Conservation (phyloP, 208 protist species). For the Leishmania arabica region DNA sequence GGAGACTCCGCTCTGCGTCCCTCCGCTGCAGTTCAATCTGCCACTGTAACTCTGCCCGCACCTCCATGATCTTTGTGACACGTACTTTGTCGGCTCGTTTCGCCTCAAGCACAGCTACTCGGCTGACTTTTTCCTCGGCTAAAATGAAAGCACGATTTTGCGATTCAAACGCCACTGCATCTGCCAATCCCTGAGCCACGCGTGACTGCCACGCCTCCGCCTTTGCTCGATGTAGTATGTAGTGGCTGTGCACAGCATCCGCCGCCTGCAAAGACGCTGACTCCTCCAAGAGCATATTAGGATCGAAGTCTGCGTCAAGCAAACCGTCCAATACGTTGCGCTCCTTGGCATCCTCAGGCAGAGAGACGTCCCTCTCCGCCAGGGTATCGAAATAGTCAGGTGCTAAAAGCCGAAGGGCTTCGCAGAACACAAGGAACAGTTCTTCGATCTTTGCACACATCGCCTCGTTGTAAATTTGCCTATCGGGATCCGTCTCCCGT, state of each 20-base stretch:
- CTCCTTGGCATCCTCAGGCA: background rate
- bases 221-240: slow-evolving; percentile 47
- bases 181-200: slow-evolving; percentile 46
- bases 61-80: slow-evolving; percentile 30
- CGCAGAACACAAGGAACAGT: slow-evolving; percentile 55
- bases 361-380: background rate
- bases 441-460: slow-evolving; percentile 88
- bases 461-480: slow-evolving; percentile 89
- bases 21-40: slow-evolving; percentile 45
- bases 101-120: slow-evolving; percentile 32
- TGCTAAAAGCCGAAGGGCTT: slow-evolving; percentile 1
- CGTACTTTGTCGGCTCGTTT: slow-evolving; percentile 31
- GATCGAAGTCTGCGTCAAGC: slow-evolving; percentile 13
- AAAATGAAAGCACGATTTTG: slow-evolving; percentile 31
- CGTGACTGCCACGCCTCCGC: slow-evolving; percentile 69
- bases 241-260: slow-evolving; percentile 42
- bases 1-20: slow-evolving; percentile 28
- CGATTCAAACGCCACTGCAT: slow-evolving; percentile 52
- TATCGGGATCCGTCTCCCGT: slow-evolving; percentile 75
- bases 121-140: slow-evolving; percentile 42
- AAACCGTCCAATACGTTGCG: background rate
- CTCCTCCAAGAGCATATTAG: slow-evolving; percentile 34
- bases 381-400: background rate
- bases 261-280: slow-evolving; percentile 33
- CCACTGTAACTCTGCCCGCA: slow-evolving; percentile 42